These are phyloP conservation scores for Arachnomyces sp. DNA, from an alignment of 2,329 filamentous ascomycete species.

Conservation along the genomic window DNA sequence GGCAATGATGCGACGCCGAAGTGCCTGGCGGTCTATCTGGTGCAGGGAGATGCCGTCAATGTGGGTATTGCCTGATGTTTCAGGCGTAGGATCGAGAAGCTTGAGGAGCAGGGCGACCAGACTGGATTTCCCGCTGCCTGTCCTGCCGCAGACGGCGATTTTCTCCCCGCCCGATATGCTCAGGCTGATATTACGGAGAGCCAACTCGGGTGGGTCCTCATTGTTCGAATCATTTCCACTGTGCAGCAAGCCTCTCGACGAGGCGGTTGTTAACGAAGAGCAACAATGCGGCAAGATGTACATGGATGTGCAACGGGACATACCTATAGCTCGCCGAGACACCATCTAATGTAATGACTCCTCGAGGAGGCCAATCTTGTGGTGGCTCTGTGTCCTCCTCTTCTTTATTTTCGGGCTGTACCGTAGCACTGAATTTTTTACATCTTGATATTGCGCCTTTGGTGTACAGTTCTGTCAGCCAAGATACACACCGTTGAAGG, in stretches of 20 bases:
- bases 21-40: constrained; percentile 2
- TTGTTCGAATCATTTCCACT: too few species aligned
- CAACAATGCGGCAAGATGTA: not conserved
- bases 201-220: not conserved
- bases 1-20: constrained; percentile 9
- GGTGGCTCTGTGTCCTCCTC: constrained; percentile 13
- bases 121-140: constrained; percentile 10
- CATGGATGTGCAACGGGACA: not conserved
- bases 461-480: too few species aligned
- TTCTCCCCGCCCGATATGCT: constrained; percentile 9
- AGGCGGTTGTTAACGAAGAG: too few species aligned
- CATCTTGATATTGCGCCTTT: constrained; percentile 16
- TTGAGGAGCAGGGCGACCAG: constrained; percentile 6
- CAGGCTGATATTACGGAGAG: constrained; percentile 6
- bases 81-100: not conserved
- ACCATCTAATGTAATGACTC: constrained; percentile 3
- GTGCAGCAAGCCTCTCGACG: too few species aligned
- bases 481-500: constrained; percentile 8
- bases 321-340: constrained; percentile 7
- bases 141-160: constrained; percentile 14
- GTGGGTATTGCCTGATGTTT: constrained; percentile 1
- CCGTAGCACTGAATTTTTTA: constrained; percentile 12
- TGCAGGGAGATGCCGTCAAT: constrained; percentile 9
- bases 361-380: constrained; percentile 13
- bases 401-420: constrained; percentile 11